Conservation (phyloP, 495 filamentous ascomycete species). For the Aspergillus diversus region DNA sequence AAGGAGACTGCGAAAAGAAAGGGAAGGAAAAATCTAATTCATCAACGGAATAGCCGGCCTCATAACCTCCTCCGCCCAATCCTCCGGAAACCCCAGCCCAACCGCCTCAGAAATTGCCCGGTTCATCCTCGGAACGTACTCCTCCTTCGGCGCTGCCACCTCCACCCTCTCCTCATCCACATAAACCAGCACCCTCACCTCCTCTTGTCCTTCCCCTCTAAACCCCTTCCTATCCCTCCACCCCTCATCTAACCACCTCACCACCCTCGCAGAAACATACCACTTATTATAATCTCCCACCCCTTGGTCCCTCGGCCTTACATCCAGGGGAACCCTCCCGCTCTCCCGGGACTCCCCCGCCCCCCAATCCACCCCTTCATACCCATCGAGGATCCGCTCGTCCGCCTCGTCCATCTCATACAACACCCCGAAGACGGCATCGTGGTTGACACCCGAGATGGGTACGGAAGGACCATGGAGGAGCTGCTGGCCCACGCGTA, state of each 20-base stretch:
- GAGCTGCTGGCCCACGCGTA: conserved; percentile 33
- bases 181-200: conserved; percentile 56
- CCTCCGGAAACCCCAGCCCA: conserved; percentile 55
- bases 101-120: conserved; percentile 64
- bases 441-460: conserved; percentile 29
- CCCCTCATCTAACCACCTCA: conserved; percentile 38
- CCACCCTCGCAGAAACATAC: conserved; percentile 39
- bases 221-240: conserved; percentile 15
- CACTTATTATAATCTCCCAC: conserved; percentile 44
- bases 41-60: conserved; percentile 56
- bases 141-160: conserved; percentile 49
- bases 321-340: conserved; percentile 33
- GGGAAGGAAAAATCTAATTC: conserved; percentile 11
- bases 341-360: not conserved
- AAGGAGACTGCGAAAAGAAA: no score
- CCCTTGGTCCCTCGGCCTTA: conserved; percentile 49
- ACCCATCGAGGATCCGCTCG: conserved; percentile 44
- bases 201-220: conserved; percentile 36
- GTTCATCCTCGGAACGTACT: conserved; percentile 74
- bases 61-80: conserved; percentile 61
- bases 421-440: conserved; percentile 61
- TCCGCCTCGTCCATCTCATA: conserved; percentile 54
- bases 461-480: conserved; percentile 10
- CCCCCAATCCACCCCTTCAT: conserved; percentile 44
- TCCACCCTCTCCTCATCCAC: conserved; percentile 49